Evolutionary conservation across 2,329 filamentous ascomycete genomes (phyloP).

Genomic region (Pyrenophora graminea): DNA sequence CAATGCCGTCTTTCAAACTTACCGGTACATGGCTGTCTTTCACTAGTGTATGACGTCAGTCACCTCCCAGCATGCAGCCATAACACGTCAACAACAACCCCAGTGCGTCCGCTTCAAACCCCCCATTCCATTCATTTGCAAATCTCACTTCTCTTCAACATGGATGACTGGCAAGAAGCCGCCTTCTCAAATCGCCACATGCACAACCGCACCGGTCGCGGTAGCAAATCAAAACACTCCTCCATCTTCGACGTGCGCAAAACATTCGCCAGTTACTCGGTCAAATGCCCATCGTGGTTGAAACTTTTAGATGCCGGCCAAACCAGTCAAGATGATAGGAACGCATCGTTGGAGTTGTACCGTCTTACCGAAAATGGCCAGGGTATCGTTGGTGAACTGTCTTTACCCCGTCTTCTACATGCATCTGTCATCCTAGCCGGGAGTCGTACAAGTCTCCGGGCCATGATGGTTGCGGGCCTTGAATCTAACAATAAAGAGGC

Average conservation of each 20-base stretch:
- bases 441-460: constrained; percentile 20
- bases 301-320: constrained; percentile 3
- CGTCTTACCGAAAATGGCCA: constrained; percentile 25
- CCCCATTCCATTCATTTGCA: not conserved
- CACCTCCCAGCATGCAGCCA: not conserved
- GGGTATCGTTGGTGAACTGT: constrained; percentile 25
- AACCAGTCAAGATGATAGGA: constrained; percentile 3
- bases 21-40: not conserved
- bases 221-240: constrained; percentile 15
- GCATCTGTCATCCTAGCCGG: constrained; percentile 24
- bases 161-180: constrained; percentile 31
- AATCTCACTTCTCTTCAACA: not conserved
- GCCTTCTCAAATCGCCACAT: constrained; percentile 31
- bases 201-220: constrained; percentile 25
- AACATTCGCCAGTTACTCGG: constrained; percentile 27
- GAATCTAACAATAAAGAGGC: constrained; percentile 1
- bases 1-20: not conserved
- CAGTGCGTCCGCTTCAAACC: not conserved
- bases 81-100: not conserved
- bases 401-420: constrained; percentile 19
- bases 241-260: constrained; percentile 29
- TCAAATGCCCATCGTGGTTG: constrained; percentile 30
- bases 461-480: constrained; percentile 8
- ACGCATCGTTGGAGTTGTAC: constrained; percentile 24
- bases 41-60: constrained; percentile 9